These are phyloP conservation scores for Ganoderma sp. DNA, from an alignment of 1,284 basidiomycete species.

Conservation along the genomic window DNA sequence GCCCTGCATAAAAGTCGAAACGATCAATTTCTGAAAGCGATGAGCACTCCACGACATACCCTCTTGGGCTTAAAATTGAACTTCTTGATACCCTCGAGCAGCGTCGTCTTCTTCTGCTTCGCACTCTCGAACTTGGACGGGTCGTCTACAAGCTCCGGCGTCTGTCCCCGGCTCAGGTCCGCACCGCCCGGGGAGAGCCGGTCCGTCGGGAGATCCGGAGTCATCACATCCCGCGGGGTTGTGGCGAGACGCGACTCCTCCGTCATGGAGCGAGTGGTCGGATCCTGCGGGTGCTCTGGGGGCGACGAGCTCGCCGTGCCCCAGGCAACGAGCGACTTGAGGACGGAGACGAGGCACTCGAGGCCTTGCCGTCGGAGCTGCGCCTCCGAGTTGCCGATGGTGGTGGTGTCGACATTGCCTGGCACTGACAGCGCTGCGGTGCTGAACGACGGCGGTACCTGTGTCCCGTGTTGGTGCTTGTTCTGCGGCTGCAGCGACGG, in stretches of 20 bases:
- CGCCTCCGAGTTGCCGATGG: conserved; percentile 75
- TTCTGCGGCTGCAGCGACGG: conserved; percentile 61
- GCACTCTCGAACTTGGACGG: conserved; percentile 94
- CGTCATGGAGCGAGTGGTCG: conserved; percentile 50
- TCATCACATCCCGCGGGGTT: conserved; percentile 56
- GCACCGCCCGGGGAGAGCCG: conserved; percentile 55
- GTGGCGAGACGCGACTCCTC: conserved; percentile 57
- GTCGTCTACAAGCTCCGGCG: conserved; percentile 85
- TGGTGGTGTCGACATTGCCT: conserved; percentile 67
- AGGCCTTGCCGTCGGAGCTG: conserved; percentile 88
- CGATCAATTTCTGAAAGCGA: background rate
- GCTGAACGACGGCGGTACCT: conserved; percentile 66
- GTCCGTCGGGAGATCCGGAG: conserved; percentile 57
- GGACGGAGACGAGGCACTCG: conserved; percentile 86
- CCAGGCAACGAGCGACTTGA: conserved; percentile 91
- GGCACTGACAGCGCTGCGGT: conserved; percentile 74
- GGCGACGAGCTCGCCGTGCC: conserved; percentile 61
- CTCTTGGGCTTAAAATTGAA: conserved; percentile 99
- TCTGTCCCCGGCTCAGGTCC: conserved; percentile 66
- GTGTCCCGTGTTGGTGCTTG: conserved; percentile 49
- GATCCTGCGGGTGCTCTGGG: conserved; percentile 51
- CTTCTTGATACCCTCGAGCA: conserved; percentile 95
- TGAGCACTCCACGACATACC: conserved; percentile 45
- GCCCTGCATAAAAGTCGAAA: conserved; percentile 56
- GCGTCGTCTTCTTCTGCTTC: conserved; percentile 95